A percentile compares a stretch with the other conserved stretches of the same genome.
Conservation (phyloP, 1,139 yeast species). For the Debaryomyces robertsiae region DNA sequence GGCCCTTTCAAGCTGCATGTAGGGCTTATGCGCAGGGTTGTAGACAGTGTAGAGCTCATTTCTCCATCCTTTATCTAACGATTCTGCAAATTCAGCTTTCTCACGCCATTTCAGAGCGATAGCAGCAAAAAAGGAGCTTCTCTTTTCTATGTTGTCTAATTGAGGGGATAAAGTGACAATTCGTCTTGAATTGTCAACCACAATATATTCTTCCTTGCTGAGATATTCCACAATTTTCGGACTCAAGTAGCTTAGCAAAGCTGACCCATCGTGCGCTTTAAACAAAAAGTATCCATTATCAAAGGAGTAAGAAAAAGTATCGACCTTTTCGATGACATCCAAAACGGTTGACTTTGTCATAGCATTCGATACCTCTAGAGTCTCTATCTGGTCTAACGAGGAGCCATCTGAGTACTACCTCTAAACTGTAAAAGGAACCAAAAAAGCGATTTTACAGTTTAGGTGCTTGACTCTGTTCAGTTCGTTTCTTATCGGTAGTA, state of each 20-base stretch:
- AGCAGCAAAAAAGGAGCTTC: conserved; percentile 47
- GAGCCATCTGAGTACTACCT: too few relatives aligned
- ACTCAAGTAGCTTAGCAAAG: conserved; percentile 55
- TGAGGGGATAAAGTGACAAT: conserved; percentile 39
- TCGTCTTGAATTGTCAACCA: conserved; percentile 30
- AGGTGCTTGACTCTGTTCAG: too few relatives aligned
- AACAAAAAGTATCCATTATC: conserved; percentile 37
- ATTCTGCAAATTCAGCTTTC: conserved; percentile 38
- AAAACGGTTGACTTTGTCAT: conserved; percentile 16
- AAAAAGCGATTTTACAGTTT: too few relatives aligned
- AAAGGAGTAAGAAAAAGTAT: conserved; percentile 46
- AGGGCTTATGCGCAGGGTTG: conserved; percentile 55
- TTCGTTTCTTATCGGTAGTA: too few relatives aligned
- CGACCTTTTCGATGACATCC: conserved; percentile 43
- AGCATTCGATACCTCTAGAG: too few relatives aligned
- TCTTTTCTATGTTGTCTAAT: conserved; percentile 47
- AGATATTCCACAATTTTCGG: conserved; percentile 48
- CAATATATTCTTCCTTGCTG: conserved; percentile 30
- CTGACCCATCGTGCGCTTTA: conserved; percentile 50
- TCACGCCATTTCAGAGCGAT: conserved; percentile 50
- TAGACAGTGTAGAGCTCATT: conserved; percentile 78
- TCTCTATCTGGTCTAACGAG: too few relatives aligned
- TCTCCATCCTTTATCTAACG: conserved; percentile 75
- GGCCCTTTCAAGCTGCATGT: conserved; percentile 75
- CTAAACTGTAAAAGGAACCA: too few relatives aligned